Evolutionary conservation across 495 filamentous ascomycete species (phyloP), one percentile per base, ranked within the genome.

Genomic region (Talaromyces ruber): DNA sequence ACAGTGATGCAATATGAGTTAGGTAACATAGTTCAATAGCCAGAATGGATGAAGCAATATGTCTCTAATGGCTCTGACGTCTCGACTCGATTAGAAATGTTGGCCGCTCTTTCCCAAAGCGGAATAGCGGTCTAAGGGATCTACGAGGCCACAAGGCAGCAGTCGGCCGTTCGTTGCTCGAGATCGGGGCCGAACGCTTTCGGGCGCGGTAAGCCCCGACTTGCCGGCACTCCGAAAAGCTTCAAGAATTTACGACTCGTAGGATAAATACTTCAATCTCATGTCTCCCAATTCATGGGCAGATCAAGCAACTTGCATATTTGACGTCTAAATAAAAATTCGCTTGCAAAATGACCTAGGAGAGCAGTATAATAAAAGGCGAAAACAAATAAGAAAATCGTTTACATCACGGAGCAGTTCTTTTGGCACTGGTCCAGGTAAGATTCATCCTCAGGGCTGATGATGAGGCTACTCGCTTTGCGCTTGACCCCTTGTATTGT

Each of bases 401-500:
- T 21, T 21, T 72, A 86, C 83, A 85, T 86, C 5, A 83, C 63
- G 18, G 34, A 52, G 64, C 83, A 86, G 24, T 73, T 80, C 57
- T 74, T 77, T 67, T 81, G 80, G 61, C 83, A 86, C 63, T 83
- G 81, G 58, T 84, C 81, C 34, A 88, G 67, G 70, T 88, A 88
- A 4, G 81, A 81, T 63, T 88, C 77, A 54, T 87, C 88, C 47
- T 89, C 84, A 8, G 69, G 68, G 7, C 64, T 61, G 25, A 64
- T 65, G 2, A 60, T 53, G 58, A 66, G 32, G 18, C 78, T 80
- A 18, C 79, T 79, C 18, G 79, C 75, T 67, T 84, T 85, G 60
- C 81, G 80, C 70, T 87, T 84, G 14, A 92, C 76, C 0, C 94
- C 94, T 59, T 83, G 86, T 21, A 97, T 79, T 64, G 81, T 90